Percentiles rank a stretch among this genome's conserved stretches.
These are phyloP conservation scores for Paraphoma chrysanthemicola DNA, from an alignment of 2,329 filamentous ascomycete genomes.

Conservation along the genomic window DNA sequence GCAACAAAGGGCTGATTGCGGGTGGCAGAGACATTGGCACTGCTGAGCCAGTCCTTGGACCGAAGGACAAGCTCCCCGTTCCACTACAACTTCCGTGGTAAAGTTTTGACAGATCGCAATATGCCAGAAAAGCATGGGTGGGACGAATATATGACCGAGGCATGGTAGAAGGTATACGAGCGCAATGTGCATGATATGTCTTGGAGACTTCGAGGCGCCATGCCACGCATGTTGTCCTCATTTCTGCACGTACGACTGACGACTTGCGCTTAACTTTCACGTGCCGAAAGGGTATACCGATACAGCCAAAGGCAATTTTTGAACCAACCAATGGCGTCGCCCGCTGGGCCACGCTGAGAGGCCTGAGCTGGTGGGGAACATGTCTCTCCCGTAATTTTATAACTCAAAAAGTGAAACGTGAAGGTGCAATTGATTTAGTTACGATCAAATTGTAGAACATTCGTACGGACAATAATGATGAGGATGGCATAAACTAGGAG, in stretches of 20 bases:
- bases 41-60: slow-evolving; percentile 67
- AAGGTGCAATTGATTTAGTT: no score
- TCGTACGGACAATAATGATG: no score
- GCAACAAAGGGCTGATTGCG: slow-evolving; percentile 9
- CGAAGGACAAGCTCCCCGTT: slow-evolving; percentile 62
- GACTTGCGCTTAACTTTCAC: neutral
- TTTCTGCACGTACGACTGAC: neutral
- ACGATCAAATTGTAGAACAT: no score
- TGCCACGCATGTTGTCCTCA: neutral
- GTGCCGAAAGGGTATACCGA: no score
- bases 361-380: no score
- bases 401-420: no score
- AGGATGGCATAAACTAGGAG: no score
- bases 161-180: neutral
- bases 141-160: neutral
- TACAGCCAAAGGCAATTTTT: no score
- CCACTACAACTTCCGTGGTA: slow-evolving; percentile 73
- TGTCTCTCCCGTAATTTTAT: no score
- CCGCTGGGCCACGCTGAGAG: no score
- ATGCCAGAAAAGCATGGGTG: neutral
- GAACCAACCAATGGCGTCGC: no score
- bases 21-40: slow-evolving; percentile 70
- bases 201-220: no score
- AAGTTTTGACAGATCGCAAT: neutral
- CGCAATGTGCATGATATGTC: neutral